Percentiles rank a stretch among this genome's conserved stretches.
These are phyloP conservation scores for Bremia lactucae DNA, from an alignment of 352 stramenopile species.

Conservation along the genomic window DNA sequence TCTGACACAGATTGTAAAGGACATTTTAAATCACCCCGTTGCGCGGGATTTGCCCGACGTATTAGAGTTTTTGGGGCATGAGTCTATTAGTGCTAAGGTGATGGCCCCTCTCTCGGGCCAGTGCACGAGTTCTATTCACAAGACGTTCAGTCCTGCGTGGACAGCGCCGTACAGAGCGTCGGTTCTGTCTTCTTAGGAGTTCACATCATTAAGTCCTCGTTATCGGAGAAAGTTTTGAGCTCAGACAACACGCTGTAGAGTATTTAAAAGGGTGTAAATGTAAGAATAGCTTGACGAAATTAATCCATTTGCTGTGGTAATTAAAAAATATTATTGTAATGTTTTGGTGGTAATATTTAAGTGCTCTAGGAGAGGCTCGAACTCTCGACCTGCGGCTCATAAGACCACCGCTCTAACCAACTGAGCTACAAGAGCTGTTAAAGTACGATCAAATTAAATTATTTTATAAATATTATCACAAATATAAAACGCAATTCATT, in stretches of 20 bases:
- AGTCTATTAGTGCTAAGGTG: constrained; percentile 36
- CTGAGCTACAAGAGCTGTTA: constrained; percentile 65
- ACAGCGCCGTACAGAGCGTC: constrained; percentile 14
- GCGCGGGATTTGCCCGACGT: constrained; percentile 48
- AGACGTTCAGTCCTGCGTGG: constrained; percentile 60
- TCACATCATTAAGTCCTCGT: too few relatives aligned
- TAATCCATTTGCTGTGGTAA: constrained; percentile 3
- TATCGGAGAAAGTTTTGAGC: constrained; percentile 5
- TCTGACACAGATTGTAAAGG: constrained; percentile 47
- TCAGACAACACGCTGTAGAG: constrained; percentile 1
- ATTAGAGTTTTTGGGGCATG: constrained; percentile 53
- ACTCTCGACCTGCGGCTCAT: constrained; percentile 58
- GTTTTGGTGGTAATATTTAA: too few relatives aligned
- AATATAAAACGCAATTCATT: too few relatives aligned
- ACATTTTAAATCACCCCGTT: constrained; percentile 43
- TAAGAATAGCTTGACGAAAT: too few relatives aligned
- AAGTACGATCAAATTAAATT: too few relatives aligned
- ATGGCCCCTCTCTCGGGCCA: constrained; percentile 23
- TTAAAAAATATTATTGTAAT: neutral
- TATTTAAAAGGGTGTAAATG: too few relatives aligned
- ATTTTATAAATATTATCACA: too few relatives aligned
- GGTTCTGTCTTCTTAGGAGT: too few relatives aligned
- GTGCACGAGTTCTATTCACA: constrained; percentile 62
- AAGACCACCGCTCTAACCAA: constrained; percentile 64
- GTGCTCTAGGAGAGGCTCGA: constrained; percentile 52